phyloP scores from a whole-genome alignment of 768 basidiomycete genomes.

The Amanita subjunquillea region DNA sequence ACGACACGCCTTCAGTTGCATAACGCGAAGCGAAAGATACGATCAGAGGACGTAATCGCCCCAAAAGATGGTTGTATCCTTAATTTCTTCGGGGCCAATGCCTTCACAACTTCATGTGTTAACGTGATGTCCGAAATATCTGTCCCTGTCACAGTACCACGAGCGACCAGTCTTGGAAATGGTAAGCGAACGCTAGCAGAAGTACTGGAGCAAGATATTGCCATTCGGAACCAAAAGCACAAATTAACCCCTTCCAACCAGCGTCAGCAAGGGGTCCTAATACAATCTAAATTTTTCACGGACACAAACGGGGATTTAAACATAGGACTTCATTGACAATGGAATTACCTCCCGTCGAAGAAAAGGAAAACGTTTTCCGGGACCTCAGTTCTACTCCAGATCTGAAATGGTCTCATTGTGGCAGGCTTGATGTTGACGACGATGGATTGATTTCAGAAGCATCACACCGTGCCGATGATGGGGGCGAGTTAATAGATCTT shows the following conservation, averaged over 20 bases:
- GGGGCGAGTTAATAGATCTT: conserved; percentile 15
- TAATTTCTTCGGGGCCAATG: conserved; percentile 47
- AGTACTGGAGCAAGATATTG: conserved; percentile 57
- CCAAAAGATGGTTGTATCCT: conserved; percentile 30
- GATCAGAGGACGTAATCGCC: conserved; percentile 18
- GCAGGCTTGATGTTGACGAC: conserved; percentile 20
- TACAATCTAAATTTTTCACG: conserved; percentile 29
- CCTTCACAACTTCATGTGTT: conserved; percentile 13
- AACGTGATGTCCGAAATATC: background rate
- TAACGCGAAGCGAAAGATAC: conserved; percentile 40
- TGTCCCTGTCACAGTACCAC: background rate
- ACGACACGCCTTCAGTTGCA: conserved; percentile 13
- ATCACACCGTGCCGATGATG: conserved; percentile 15
- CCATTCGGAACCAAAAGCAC: conserved; percentile 24
- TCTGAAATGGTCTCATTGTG: conserved; percentile 10
- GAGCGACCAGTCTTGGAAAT: conserved; percentile 42
- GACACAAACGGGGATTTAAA: background rate
- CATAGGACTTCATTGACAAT: conserved; percentile 12
- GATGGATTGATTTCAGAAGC: conserved; percentile 12
- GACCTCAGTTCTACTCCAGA: background rate
- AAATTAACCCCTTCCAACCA: conserved; percentile 18
- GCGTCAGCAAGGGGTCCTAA: background rate
- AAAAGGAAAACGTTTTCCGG: conserved; percentile 31
- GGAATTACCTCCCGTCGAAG: conserved; percentile 16
- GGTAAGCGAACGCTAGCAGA: conserved; percentile 70